Conservation (phyloP, 768 basidiomycete genomes). For the Suillus clintonianus region DNA sequence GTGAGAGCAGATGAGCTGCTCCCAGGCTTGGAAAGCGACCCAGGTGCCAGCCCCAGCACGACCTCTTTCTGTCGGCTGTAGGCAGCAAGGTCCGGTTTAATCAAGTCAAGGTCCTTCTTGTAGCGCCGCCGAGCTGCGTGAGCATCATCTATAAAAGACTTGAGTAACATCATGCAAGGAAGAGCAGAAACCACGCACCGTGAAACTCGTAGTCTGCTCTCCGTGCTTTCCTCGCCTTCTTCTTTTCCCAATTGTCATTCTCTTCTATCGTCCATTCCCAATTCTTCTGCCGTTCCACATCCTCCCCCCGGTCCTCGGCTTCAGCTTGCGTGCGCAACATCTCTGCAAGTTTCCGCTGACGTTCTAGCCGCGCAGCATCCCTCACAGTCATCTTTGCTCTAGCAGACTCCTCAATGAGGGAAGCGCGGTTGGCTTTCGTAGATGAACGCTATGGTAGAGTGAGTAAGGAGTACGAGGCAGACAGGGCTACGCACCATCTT, state of each 20-base stretch:
- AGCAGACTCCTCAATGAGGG: conserved; percentile 76
- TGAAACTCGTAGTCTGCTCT: conserved; percentile 91
- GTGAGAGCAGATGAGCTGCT: conserved; percentile 43
- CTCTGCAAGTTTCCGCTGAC: conserved; percentile 92
- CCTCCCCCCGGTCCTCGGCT: conserved; percentile 88
- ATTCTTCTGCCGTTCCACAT: conserved; percentile 86
- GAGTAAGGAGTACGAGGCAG: conserved; percentile 1
- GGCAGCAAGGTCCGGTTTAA: conserved; percentile 83
- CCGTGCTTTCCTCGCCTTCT: conserved; percentile 76
- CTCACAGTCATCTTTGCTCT: neutral
- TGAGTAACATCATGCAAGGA: neutral
- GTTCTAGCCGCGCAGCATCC: conserved; percentile 19
- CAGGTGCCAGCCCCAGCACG: conserved; percentile 74
- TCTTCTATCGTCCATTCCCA: conserved; percentile 97
- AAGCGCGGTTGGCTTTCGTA: conserved; percentile 79
- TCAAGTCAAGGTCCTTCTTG: conserved; percentile 85
- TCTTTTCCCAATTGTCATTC: conserved; percentile 96
- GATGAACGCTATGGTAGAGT: conserved; percentile 61
- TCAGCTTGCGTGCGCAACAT: conserved; percentile 81
- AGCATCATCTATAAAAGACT: conserved; percentile 68
- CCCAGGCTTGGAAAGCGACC: conserved; percentile 51
- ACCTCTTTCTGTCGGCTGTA: conserved; percentile 92
- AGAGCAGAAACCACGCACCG: conserved; percentile 51
- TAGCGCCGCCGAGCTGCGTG: conserved; percentile 90
- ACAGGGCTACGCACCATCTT: conserved; percentile 61